Percentiles rank a stretch among this genome's conserved stretches.
phyloP scores from a whole-genome alignment of 192 early-diverging fungal genomes.

The Gamsiella multidivaricata region DNA sequence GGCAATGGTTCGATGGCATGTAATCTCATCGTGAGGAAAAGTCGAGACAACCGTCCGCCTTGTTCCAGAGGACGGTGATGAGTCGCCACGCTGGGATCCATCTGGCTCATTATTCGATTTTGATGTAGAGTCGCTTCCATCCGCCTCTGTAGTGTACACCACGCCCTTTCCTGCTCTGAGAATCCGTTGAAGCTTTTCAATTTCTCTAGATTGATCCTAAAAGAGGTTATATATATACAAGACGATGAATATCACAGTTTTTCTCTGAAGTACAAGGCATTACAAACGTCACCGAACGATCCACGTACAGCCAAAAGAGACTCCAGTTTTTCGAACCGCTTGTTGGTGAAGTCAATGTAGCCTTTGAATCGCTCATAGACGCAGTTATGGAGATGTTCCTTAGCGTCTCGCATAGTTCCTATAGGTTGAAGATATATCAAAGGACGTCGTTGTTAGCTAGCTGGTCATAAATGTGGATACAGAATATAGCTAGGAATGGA shows the following conservation, averaged over 20 bases:
- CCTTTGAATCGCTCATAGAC: conserved; percentile 62
- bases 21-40: conserved; percentile 64
- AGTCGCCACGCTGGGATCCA: neutral
- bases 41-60: conserved; percentile 47
- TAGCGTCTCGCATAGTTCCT: conserved; percentile 55
- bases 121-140: neutral
- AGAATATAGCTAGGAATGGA: neutral
- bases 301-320: conserved; percentile 38
- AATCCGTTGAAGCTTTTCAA: conserved; percentile 48
- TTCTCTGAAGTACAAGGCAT: no score
- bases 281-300: neutral
- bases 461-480: neutral
- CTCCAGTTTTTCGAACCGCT: conserved; percentile 51
- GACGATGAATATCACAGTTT: no score
- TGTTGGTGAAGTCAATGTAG: conserved; percentile 60
- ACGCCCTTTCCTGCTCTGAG: conserved; percentile 46
- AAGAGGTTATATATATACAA: neutral
- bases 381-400: conserved; percentile 61
- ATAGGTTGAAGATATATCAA: neutral
- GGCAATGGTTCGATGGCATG: conserved; percentile 64
- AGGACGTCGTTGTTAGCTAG: neutral
- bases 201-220: conserved; percentile 40
- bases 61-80: conserved; percentile 15
- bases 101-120: neutral
- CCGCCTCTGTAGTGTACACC: neutral